Base-by-base conservation (phyloP, 805 yeast genomes). In the Candida orba region DNA sequence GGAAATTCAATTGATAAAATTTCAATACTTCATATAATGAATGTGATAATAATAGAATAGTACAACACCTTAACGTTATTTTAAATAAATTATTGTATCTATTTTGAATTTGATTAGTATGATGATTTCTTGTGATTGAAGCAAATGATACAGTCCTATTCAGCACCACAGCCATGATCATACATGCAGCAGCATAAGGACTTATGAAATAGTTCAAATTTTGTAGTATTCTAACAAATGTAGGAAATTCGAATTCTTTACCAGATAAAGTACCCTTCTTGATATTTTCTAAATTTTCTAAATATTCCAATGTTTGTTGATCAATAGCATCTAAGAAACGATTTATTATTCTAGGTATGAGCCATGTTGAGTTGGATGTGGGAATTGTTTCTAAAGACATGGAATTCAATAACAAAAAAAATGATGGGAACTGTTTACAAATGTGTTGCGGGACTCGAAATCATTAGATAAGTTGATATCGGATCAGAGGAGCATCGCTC, bases 221-320 rank as follows among this genome's bases (percentile, higher is more conserved):
- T 14, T 36, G 36, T 9, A 41, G 14, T 5, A 39, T 34, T 15
- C 39, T 25, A 2, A 36, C 23, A 18, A 36, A 41, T 5, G 31
- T 23, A 10, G 41, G 41, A 15, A 39, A 39, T 25, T 39, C 41
- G 15, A 39, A 23, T 24, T 31, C 34, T 15, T 31, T 24, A n/a
- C 34, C 41, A 10, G 15, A 32, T 4, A 32, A 15, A 6, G 41
- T 39, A 5, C 41, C 41, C 12, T 39, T 39, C 24, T 39, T 39
- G 17, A 39, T 15, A 3, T 31, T 7, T 13, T 39, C 41, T 10
- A 39, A 31, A 9, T 15, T 20, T 17, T 39, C 41, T 23, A 39
- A 17, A 22, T 38, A 38, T 35, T 39, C 45, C 12, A 41, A 18
- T 14, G 29, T 24, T 17, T 31, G 36, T 24, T 31, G 37, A 27